phyloP scores from a whole-genome alignment of 257 asterid species.

The Perilla frutescens region DNA sequence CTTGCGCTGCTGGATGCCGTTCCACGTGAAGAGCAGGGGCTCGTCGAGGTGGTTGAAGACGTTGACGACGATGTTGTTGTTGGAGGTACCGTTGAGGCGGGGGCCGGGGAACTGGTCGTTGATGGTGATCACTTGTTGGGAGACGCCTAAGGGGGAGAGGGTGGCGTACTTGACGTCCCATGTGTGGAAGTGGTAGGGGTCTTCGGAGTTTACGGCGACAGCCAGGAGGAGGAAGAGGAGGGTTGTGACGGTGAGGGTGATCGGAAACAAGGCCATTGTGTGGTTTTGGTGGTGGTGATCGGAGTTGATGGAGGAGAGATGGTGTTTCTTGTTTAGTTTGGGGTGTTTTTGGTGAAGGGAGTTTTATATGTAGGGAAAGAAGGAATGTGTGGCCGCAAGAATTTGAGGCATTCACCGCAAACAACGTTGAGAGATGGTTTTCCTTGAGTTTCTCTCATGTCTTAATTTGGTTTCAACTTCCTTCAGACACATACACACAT shows the following conservation, averaged over 20 bases:
- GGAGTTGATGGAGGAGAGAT: neutral
- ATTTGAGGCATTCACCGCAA: constrained; percentile 33
- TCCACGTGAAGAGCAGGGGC: constrained; percentile 65
- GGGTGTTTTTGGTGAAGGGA: constrained; percentile 11
- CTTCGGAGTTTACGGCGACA: constrained; percentile 41
- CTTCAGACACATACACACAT: neutral
- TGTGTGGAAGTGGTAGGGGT: constrained; percentile 56
- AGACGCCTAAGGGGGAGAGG: constrained; percentile 52
- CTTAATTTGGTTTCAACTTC: constrained; percentile 17
- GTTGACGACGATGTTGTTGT: constrained; percentile 60
- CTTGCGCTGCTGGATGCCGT: constrained; percentile 64
- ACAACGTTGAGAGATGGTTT: constrained; percentile 26
- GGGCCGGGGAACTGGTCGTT: constrained; percentile 68
- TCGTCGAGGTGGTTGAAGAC: constrained; percentile 62
- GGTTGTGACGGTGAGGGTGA: constrained; percentile 1
- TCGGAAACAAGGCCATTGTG: neutral
- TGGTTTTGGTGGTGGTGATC: too few relatives aligned
- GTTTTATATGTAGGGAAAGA: constrained; percentile 22
- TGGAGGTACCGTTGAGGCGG: constrained; percentile 58
- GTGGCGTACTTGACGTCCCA: constrained; percentile 61
- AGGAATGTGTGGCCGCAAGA: constrained; percentile 10
- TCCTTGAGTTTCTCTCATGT: constrained; percentile 22
- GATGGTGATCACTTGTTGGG: constrained; percentile 54
- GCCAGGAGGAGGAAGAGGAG: neutral
- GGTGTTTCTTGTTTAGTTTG: neutral